These are phyloP conservation scores for Nicotiana benthamiana DNA, from an alignment of 257 asterid genomes.

Conservation along the genomic window DNA sequence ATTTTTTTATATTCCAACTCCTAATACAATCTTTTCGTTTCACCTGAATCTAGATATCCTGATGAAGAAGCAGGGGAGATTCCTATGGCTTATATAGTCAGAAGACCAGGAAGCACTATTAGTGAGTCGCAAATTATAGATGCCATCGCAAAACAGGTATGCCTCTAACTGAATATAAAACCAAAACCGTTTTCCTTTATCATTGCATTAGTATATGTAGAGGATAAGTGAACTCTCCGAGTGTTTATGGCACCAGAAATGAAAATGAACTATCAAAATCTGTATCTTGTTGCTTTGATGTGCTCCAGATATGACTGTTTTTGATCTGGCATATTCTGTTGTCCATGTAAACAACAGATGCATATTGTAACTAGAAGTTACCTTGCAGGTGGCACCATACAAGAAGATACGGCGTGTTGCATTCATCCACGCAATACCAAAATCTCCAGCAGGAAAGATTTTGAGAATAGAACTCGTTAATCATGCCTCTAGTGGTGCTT, in stretches of 20 bases:
- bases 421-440: conserved; percentile 63
- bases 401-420: conserved; percentile 68
- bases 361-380: neutral
- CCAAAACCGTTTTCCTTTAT: neutral
- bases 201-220: neutral
- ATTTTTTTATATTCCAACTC: neutral
- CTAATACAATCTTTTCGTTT: neutral
- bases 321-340: neutral
- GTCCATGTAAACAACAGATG: neutral
- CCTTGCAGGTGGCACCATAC: conserved; percentile 69
- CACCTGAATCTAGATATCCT: conserved; percentile 51
- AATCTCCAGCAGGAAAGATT: conserved; percentile 79
- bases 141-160: conserved; percentile 60
- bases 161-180: neutral
- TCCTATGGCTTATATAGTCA: conserved; percentile 90
- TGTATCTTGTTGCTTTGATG: neutral
- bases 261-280: neutral
- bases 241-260: neutral
- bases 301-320: neutral
- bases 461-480: conserved; percentile 60
- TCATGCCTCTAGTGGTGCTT: conserved; percentile 34
- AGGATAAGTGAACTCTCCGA: neutral
- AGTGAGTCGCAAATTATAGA: conserved; percentile 65
- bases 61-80: conserved; percentile 94
- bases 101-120: conserved; percentile 62